phyloP scores from a whole-genome alignment of 306 rosid species.

The Leucaena leucocephala region DNA sequence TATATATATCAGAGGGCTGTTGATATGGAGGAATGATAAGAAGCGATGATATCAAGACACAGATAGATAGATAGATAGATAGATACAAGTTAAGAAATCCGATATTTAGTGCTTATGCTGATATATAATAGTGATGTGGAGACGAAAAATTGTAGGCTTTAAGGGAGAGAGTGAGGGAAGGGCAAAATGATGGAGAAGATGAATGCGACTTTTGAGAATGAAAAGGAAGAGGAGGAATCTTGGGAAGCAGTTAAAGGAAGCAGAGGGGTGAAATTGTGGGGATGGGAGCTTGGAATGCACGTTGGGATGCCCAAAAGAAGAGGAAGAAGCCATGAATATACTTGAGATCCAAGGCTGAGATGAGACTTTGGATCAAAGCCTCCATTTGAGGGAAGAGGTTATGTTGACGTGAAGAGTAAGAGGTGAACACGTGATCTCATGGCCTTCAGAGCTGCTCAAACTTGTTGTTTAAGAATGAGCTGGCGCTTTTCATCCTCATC shows the following conservation, averaged over 20 bases:
- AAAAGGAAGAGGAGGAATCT: background rate
- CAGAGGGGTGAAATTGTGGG: background rate
- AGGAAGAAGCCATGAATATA: background rate
- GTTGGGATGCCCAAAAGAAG: conserved; percentile 41
- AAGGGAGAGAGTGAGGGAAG: background rate
- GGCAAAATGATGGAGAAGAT: no score
- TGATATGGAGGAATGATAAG: background rate
- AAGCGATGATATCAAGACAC: background rate
- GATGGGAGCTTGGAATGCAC: conserved; percentile 33
- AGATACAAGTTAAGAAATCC: background rate
- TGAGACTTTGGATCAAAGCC: conserved; percentile 51
- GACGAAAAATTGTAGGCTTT: conserved; percentile 32
- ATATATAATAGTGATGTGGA: background rate
- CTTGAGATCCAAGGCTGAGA: conserved; percentile 47
- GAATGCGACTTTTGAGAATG: background rate
- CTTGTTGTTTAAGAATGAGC: conserved; percentile 41
- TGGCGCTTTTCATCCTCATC: background rate
- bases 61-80: no score
- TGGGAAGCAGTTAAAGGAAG: background rate
- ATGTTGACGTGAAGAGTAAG: conserved; percentile 42
- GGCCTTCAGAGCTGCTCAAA: conserved; percentile 14
- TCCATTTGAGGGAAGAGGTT: background rate
- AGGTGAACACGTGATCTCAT: conserved; percentile 56
- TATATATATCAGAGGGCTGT: no score
- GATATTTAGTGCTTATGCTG: background rate